Percentiles rank a stretch among this genome's conserved stretches.
These are phyloP conservation scores for Cytospora piceae DNA, from an alignment of 2,329 filamentous ascomycete species.

Conservation along the genomic window DNA sequence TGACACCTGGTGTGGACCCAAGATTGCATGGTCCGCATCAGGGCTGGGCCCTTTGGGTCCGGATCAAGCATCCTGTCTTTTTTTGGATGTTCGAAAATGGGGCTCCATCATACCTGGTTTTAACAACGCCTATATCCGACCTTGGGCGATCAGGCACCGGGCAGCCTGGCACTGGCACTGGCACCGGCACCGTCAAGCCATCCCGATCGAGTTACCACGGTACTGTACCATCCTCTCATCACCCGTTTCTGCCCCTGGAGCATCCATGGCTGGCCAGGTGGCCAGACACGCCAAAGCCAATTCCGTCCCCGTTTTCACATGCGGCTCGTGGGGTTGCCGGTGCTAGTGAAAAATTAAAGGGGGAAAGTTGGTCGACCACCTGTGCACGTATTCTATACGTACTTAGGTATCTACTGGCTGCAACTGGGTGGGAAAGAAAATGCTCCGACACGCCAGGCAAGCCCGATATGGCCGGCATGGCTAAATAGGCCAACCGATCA, in stretches of 20 bases:
- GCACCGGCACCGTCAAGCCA: too few species aligned
- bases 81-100: neutral
- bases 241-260: neutral
- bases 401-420: too few species aligned
- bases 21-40: neutral
- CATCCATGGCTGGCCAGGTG: neutral
- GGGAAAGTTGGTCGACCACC: slow-evolving; percentile 5
- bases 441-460: neutral
- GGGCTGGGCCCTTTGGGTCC: slow-evolving; percentile 3
- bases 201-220: too few species aligned
- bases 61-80: slow-evolving; percentile 4
- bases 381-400: too few species aligned
- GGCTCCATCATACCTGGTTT: neutral
- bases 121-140: neutral
- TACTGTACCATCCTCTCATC: neutral
- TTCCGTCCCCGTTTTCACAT: slow-evolving; percentile 13
- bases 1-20: slow-evolving; percentile 7
- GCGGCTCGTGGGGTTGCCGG: slow-evolving; percentile 22
- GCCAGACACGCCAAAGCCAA: slow-evolving; percentile 14
- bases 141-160: neutral
- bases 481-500: neutral
- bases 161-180: neutral
- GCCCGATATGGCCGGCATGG: neutral
- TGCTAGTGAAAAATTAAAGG: slow-evolving; percentile 20
- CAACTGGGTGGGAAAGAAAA: neutral